A percentile compares a stretch with the other conserved stretches of the same genome.
Evolutionary conservation across 768 basidiomycete species (phyloP).

Genomic region (Panaeolus cyanescens): DNA sequence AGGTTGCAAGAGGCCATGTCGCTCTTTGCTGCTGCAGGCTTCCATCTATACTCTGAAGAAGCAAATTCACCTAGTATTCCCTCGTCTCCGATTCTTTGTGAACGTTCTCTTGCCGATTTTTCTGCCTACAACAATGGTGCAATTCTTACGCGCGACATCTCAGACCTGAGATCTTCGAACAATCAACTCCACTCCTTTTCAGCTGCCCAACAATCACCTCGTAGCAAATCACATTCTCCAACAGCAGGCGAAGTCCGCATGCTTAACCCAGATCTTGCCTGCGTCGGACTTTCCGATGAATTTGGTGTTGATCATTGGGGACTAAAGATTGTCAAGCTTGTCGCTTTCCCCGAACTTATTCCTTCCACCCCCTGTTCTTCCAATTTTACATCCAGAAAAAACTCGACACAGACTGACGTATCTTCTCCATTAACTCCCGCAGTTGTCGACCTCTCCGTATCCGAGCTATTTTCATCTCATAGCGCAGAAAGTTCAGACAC

Average conservation of each 20-base stretch:
- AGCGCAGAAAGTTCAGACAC: conserved; percentile 10
- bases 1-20: conserved; percentile 64
- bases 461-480: conserved; percentile 5
- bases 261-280: conserved; percentile 71
- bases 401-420: conserved; percentile 5
- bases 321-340: conserved; percentile 74
- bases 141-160: conserved; percentile 50
- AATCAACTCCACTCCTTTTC: background rate
- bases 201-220: conserved; percentile 18
- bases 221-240: conserved; percentile 52
- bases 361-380: conserved; percentile 26
- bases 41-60: conserved; percentile 60
- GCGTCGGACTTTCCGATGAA: conserved; percentile 74
- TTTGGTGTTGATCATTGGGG: conserved; percentile 68
- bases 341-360: conserved; percentile 76
- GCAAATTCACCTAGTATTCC: conserved; percentile 28
- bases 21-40: conserved; percentile 62
- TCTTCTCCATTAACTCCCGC: conserved; percentile 6
- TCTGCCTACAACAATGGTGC: conserved; percentile 28
- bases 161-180: conserved; percentile 27
- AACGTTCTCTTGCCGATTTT: conserved; percentile 23
- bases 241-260: conserved; percentile 60
- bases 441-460: conserved; percentile 10
- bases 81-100: conserved; percentile 28
- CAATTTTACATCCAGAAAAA: conserved; percentile 13